These are phyloP conservation scores for Teratosphaeria zuluensis DNA, from an alignment of 2,329 filamentous ascomycete genomes.

Conservation along the genomic window DNA sequence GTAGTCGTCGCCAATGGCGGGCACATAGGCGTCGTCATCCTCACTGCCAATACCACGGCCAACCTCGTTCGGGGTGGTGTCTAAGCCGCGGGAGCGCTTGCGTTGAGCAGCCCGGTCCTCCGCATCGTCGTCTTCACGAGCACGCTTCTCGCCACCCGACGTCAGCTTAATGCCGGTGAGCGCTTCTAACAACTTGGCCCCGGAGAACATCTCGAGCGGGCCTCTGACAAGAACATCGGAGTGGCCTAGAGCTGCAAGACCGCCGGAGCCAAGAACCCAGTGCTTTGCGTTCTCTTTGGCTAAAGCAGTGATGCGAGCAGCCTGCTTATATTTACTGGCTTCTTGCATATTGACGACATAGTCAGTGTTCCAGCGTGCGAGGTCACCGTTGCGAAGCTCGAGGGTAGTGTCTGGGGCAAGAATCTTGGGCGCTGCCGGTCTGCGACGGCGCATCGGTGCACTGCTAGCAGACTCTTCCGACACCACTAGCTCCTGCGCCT, in stretches of 20 bases:
- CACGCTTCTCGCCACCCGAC: constrained; percentile 17
- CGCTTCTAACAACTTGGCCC: constrained; percentile 42
- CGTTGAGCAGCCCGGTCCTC: constrained; percentile 16
- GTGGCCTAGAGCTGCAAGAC: constrained; percentile 30
- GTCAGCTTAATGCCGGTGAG: constrained; percentile 31
- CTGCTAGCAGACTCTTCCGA: neutral
- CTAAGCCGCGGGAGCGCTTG: constrained; percentile 22
- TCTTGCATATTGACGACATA: constrained; percentile 53
- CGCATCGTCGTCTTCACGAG: constrained; percentile 12
- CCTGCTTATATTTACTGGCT: constrained; percentile 35
- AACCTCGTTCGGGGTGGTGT: constrained; percentile 24
- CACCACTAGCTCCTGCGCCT: neutral
- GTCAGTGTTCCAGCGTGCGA: constrained; percentile 48
- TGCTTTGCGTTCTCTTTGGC: constrained; percentile 55
- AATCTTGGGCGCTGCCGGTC: constrained; percentile 22
- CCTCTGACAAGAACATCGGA: constrained; percentile 27
- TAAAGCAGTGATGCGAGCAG: constrained; percentile 29
- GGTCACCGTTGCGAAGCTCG: constrained; percentile 46
- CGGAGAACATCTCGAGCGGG: constrained; percentile 51
- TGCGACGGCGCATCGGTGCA: constrained; percentile 31
- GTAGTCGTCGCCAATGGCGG: constrained; percentile 18
- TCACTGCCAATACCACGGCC: constrained; percentile 18
- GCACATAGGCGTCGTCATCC: constrained; percentile 10
- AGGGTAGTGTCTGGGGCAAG: constrained; percentile 41
- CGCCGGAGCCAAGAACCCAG: constrained; percentile 48